Conservation (phyloP, 1,284 basidiomycete genomes). For the Cystobasidiaceae sp. region DNA sequence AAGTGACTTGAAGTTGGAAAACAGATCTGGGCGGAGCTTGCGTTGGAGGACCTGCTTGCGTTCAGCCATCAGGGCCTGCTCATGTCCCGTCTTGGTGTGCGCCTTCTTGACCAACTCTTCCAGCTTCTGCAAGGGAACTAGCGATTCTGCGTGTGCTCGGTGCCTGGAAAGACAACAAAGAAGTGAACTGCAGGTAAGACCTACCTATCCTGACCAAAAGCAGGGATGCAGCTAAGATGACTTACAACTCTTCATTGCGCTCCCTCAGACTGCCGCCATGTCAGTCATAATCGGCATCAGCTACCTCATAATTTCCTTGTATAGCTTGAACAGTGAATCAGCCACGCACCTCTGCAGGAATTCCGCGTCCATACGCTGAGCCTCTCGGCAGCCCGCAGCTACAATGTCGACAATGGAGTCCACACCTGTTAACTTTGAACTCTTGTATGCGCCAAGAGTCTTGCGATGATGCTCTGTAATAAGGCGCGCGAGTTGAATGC, state of each 20-base stretch:
- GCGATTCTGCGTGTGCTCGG: background rate
- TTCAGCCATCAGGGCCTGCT: background rate
- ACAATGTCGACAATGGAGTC: slow-evolving; percentile 2
- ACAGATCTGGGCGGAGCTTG: background rate
- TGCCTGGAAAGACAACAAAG: background rate
- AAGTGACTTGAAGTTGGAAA: background rate
- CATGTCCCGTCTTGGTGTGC: background rate
- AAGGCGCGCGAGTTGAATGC: background rate
- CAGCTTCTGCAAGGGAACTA: background rate
- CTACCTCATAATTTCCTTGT: background rate
- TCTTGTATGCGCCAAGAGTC: background rate
- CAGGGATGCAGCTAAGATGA: no score
- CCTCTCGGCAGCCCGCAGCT: background rate
- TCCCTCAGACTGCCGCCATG: background rate
- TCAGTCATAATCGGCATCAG: no score
- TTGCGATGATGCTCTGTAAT: background rate
- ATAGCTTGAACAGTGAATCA: background rate
- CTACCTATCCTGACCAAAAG: no score
- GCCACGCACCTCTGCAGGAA: background rate
- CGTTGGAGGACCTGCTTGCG: background rate
- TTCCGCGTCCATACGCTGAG: background rate
- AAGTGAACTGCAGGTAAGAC: background rate
- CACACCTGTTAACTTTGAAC: background rate
- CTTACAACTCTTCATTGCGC: background rate
- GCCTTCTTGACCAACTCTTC: background rate